A percentile compares a stretch with the other conserved stretches of the same genome.
phyloP scores from a whole-genome alignment of 2,329 filamentous ascomycete genomes.

The Hymenoscyphus infarciens region DNA sequence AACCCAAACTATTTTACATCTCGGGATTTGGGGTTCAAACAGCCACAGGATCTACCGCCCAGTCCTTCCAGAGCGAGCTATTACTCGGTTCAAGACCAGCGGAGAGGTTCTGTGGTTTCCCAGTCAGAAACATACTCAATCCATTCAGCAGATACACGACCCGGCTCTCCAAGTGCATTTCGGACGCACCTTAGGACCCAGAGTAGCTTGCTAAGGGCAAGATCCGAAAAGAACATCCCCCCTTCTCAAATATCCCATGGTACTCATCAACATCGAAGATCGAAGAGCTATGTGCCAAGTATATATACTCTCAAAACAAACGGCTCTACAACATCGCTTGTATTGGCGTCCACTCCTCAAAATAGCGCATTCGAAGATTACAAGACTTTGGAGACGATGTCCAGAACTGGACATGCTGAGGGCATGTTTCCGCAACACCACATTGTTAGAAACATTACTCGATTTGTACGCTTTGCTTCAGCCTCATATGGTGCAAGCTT shows the following conservation, averaged over 20 bases:
- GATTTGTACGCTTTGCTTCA: conserved; percentile 65
- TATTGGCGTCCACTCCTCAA: conserved; percentile 34
- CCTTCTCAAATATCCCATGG: conserved; percentile 18
- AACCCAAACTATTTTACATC: conserved; percentile 42
- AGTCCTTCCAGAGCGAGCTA: conserved; percentile 47
- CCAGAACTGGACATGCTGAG: conserved; percentile 49
- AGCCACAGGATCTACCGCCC: conserved; percentile 28
- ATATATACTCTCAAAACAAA: conserved; percentile 59
- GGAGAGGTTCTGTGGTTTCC: conserved; percentile 53
- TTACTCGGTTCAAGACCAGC: conserved; percentile 48
- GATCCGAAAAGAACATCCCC: conserved; percentile 37
- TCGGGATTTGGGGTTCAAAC: conserved; percentile 35
- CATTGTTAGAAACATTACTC: conserved; percentile 57
- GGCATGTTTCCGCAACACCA: conserved; percentile 59
- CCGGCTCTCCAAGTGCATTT: conserved; percentile 42
- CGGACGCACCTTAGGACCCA: conserved; percentile 33
- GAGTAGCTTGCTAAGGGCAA: conserved; percentile 34
- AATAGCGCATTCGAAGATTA: conserved; percentile 30
- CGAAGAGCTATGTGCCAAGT: conserved; percentile 40
- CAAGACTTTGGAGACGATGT: conserved; percentile 29
- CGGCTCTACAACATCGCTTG: conserved; percentile 31
- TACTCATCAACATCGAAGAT: conserved; percentile 36
- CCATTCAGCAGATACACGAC: conserved; percentile 43
- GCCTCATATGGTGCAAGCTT: conserved; percentile 64
- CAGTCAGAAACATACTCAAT: conserved; percentile 54